A percentile compares a stretch with the other conserved stretches of the same genome.
Conservation (phyloP, 768 basidiomycete genomes). For the Boletus fagicola region DNA sequence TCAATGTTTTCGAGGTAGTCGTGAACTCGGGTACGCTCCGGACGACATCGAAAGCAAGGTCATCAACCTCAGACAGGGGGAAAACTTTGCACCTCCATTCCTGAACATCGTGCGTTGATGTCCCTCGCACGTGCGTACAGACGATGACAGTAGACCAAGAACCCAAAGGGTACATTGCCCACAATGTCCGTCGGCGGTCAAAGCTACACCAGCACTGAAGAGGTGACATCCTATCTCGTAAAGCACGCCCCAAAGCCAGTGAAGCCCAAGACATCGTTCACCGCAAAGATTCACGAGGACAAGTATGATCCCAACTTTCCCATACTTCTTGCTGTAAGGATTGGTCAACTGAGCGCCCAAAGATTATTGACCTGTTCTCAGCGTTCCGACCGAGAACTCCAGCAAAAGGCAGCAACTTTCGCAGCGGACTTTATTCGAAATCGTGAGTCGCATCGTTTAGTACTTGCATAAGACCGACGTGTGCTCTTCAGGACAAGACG, state of each 20-base stretch:
- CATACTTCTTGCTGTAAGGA: slow-evolving; percentile 39
- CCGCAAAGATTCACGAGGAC: slow-evolving; percentile 44
- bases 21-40: slow-evolving; percentile 43
- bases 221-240: slow-evolving; percentile 43
- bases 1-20: slow-evolving; percentile 25
- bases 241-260: slow-evolving; percentile 38
- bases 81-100: slow-evolving; percentile 48
- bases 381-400: slow-evolving; percentile 47
- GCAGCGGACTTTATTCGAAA: slow-evolving; percentile 35
- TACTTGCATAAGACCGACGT: not conserved
- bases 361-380: slow-evolving; percentile 16
- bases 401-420: slow-evolving; percentile 35
- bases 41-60: slow-evolving; percentile 36
- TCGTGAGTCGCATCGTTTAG: slow-evolving; percentile 35
- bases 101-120: slow-evolving; percentile 35
- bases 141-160: slow-evolving; percentile 30
- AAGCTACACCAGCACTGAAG: slow-evolving; percentile 39
- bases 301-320: slow-evolving; percentile 53
- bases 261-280: slow-evolving; percentile 35
- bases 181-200: slow-evolving; percentile 38
- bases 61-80: slow-evolving; percentile 45
- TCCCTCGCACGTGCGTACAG: not conserved
- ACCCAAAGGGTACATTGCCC: slow-evolving; percentile 45
- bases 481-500: slow-evolving; percentile 39
- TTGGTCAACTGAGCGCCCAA: not conserved